phyloP scores from a whole-genome alignment of 345 rosid genomes.

The Brassica juncea region DNA sequence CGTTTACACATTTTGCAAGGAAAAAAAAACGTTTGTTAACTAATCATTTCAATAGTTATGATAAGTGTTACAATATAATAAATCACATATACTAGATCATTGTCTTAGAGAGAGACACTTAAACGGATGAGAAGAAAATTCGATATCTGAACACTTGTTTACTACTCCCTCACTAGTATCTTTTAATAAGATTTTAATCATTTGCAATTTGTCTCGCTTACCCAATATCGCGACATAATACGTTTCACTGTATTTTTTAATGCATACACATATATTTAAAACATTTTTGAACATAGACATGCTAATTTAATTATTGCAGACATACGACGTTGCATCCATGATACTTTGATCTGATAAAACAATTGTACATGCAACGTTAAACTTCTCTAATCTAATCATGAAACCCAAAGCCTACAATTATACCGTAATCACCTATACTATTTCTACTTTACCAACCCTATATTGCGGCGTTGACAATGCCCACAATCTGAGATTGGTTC shows the following conservation, averaged over 20 bases:
- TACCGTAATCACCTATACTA: not conserved
- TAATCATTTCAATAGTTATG: not conserved
- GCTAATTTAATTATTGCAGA: not conserved
- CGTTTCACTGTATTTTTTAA: constrained; percentile 15
- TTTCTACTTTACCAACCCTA: constrained; percentile 17
- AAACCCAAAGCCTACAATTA: not conserved
- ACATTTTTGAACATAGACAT: not conserved
- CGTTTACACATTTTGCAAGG: not conserved
- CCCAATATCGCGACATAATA: constrained; percentile 18
- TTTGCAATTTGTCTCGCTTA: constrained; percentile 11
- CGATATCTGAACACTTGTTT: not conserved
- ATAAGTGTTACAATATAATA: not conserved
- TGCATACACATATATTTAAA: not conserved
- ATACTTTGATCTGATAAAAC: not conserved
- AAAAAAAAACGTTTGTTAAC: not conserved
- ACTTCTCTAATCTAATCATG: not conserved
- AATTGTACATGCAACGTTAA: not conserved
- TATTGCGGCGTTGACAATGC: not conserved
- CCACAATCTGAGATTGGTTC: not conserved
- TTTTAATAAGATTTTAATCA: not conserved
- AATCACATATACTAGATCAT: not conserved
- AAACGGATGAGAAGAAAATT: not conserved
- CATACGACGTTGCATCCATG: not conserved
- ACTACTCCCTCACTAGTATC: not conserved
- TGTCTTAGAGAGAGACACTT: not conserved